These are phyloP conservation scores for Mortierella sp. DNA, from an alignment of 371 early-diverging fungal species.

Conservation along the genomic window DNA sequence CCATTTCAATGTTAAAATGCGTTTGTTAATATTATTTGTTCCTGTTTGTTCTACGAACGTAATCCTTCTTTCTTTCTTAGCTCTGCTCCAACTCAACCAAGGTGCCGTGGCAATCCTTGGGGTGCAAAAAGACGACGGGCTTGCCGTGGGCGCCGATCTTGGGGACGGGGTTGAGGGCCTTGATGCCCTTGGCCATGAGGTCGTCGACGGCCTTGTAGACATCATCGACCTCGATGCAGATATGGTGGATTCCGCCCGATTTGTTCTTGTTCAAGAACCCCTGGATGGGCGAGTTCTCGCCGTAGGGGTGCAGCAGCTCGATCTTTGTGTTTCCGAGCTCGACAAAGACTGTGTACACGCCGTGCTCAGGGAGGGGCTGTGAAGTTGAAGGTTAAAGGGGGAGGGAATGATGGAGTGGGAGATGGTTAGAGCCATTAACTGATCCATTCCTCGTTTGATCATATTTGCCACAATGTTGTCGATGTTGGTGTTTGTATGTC, in stretches of 20 bases:
- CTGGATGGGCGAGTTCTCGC: constrained; percentile 79
- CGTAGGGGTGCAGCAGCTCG: constrained; percentile 81
- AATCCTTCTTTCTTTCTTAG: neutral
- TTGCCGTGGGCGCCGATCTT: constrained; percentile 89
- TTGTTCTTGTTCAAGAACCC: constrained; percentile 83
- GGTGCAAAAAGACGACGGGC: constrained; percentile 85
- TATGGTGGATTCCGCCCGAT: constrained; percentile 85
- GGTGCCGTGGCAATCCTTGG: constrained; percentile 87
- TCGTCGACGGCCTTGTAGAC: constrained; percentile 69
- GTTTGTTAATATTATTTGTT: neutral
- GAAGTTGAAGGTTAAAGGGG: neutral
- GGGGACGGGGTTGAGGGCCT: constrained; percentile 74
- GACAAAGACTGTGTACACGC: constrained; percentile 87
- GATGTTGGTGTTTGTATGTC: too few relatives aligned
- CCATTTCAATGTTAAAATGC: neutral
- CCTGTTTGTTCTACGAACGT: neutral
- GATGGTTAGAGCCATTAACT: too few relatives aligned
- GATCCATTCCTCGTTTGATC: neutral
- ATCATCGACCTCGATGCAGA: constrained; percentile 84
- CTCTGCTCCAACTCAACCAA: constrained; percentile 81
- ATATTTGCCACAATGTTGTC: neutral
- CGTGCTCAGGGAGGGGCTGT: constrained; percentile 82
- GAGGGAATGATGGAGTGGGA: neutral
- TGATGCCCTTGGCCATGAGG: constrained; percentile 69
- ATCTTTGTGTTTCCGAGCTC: constrained; percentile 86